These are phyloP conservation scores for Acanthamoeba culbertsoni DNA, from an alignment of 208 protist genomes.

Conservation along the genomic window DNA sequence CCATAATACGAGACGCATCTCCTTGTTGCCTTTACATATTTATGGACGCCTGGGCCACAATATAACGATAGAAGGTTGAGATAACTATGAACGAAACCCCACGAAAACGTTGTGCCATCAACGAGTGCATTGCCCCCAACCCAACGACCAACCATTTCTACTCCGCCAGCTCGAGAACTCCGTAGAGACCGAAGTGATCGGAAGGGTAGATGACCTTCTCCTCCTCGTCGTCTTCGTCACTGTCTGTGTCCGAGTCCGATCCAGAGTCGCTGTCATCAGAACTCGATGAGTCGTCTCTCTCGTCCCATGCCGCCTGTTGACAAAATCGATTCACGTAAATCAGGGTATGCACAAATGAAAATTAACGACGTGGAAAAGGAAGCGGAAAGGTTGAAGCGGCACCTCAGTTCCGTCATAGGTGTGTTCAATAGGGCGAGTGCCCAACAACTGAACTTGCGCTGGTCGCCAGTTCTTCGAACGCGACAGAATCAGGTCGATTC, in stretches of 20 bases:
- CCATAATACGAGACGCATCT: too few species aligned
- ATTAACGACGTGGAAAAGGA: background rate
- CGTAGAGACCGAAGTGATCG: slow-evolving; percentile 26
- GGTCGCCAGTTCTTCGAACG: slow-evolving; percentile 16
- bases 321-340: too few species aligned
- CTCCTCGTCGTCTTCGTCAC: background rate
- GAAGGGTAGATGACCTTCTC: background rate
- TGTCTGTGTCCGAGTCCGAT: background rate
- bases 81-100: too few species aligned
- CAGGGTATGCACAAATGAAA: too few species aligned
- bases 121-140: background rate
- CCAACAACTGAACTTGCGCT: background rate
- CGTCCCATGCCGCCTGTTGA: background rate
- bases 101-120: too few species aligned
- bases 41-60: too few species aligned
- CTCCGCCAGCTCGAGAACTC: background rate
- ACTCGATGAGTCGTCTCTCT: background rate
- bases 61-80: too few species aligned
- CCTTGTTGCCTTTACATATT: too few species aligned
- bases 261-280: slow-evolving; percentile 22
- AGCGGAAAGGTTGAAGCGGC: background rate
- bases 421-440: background rate
- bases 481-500: slow-evolving; percentile 29
- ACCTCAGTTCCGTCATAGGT: slow-evolving; percentile 18
- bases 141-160: background rate